phyloP scores from a whole-genome alignment of 2,329 filamentous ascomycete genomes.

The Trichoderma brevicompactum region DNA sequence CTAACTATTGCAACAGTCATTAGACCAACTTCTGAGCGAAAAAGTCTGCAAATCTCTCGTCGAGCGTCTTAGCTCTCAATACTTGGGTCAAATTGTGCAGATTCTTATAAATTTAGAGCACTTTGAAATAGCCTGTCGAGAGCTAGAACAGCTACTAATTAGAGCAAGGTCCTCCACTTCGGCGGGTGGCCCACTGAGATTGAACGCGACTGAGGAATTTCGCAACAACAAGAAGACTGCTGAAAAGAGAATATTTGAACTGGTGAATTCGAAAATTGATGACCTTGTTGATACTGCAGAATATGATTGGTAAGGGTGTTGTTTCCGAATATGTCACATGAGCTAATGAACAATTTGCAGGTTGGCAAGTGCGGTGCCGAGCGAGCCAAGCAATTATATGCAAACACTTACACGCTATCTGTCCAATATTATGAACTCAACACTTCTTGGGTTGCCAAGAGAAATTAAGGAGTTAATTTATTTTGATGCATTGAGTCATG shows the following conservation, averaged over 20 bases:
- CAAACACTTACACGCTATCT: slow-evolving; percentile 91
- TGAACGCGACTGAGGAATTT: slow-evolving; percentile 86
- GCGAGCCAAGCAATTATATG: slow-evolving; percentile 90
- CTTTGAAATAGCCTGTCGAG: slow-evolving; percentile 90
- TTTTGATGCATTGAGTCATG: slow-evolving; percentile 92
- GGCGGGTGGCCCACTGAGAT: slow-evolving; percentile 76
- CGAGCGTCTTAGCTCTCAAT: slow-evolving; percentile 86
- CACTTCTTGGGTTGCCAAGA: slow-evolving; percentile 86
- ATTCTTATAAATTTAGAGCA: slow-evolving; percentile 98
- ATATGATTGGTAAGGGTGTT: slow-evolving; percentile 76
- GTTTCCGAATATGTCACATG: neutral
- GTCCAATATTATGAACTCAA: slow-evolving; percentile 95
- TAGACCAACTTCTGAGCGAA: slow-evolving; percentile 92
- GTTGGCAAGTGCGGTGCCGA: slow-evolving; percentile 60
- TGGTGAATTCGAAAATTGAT: slow-evolving; percentile 98
- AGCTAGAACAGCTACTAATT: slow-evolving; percentile 85
- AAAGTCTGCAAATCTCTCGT: slow-evolving; percentile 92
- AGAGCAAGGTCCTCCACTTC: slow-evolving; percentile 81
- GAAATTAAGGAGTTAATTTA: slow-evolving; percentile 98
- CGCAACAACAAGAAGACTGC: slow-evolving; percentile 90
- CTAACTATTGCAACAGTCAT: slow-evolving; percentile 57
- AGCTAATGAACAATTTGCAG: slow-evolving; percentile 40
- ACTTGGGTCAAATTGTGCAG: slow-evolving; percentile 96
- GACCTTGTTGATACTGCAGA: slow-evolving; percentile 96
- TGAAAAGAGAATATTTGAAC: slow-evolving; percentile 96